Conservation (phyloP, 83 land plant genomes). For the Picea engelmannii region DNA sequence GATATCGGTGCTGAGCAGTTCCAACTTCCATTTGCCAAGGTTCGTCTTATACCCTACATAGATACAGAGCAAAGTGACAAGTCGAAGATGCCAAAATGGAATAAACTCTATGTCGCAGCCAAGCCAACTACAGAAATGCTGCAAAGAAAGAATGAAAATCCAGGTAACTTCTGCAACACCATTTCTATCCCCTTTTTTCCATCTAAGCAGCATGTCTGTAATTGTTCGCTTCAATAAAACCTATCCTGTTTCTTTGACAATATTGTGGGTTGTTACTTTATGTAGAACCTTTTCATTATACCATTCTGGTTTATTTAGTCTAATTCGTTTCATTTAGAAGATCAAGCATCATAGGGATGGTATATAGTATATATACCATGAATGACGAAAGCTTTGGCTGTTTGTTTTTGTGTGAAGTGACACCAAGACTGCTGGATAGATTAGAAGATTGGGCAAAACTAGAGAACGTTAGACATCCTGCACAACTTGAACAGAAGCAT, state of each 20-base stretch:
- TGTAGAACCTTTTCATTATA: too few species aligned
- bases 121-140: not conserved
- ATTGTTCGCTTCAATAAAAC: not conserved
- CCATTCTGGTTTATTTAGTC: not conserved
- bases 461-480: constrained; percentile 46
- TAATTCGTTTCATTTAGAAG: not conserved
- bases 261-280: not conserved
- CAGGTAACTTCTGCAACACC: constrained; percentile 4
- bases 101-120: not conserved
- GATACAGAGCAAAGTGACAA: constrained; percentile 14
- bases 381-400: not conserved
- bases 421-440: constrained; percentile 20
- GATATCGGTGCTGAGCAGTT: constrained; percentile 7
- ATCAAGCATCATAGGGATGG: not conserved
- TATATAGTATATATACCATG: not conserved
- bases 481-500: constrained; percentile 59
- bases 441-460: constrained; percentile 62
- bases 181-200: not conserved
- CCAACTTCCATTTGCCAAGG: not conserved
- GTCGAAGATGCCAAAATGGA: constrained; percentile 1
- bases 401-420: not conserved
- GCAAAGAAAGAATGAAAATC: constrained; percentile 5
- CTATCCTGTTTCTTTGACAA: not conserved
- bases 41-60: constrained; percentile 11
- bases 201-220: not conserved